Evolutionary conservation across 108 stramenopile genomes (phyloP).

Genomic region (Cyclotella cryptica): DNA sequence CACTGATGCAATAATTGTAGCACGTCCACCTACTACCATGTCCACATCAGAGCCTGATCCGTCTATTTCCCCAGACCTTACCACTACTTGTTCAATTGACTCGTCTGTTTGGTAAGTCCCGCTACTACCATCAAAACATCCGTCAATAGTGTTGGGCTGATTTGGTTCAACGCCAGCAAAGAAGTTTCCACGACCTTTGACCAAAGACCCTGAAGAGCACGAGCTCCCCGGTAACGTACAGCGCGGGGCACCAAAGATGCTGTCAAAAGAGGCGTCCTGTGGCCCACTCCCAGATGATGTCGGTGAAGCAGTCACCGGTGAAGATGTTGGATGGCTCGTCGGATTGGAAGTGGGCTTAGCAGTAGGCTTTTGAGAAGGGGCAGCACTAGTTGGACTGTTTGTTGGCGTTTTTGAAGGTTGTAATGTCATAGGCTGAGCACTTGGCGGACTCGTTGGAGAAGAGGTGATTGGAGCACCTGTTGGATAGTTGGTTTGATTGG

Average conservation of each 20-base stretch:
- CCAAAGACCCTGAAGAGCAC: constrained; percentile 15
- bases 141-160: constrained; percentile 31
- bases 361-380: not conserved
- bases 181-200: constrained; percentile 17
- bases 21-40: constrained; percentile 1
- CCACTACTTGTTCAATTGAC: constrained; percentile 31
- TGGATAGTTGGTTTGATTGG: too few species aligned
- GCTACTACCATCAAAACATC: constrained; percentile 24
- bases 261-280: constrained; percentile 15
- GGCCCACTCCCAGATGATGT: not conserved
- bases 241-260: constrained; percentile 5
- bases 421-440: not conserved
- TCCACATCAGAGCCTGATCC: not conserved
- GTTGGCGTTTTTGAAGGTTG: not conserved
- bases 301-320: not conserved
- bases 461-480: too few species aligned
- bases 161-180: constrained; percentile 12
- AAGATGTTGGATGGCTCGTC: not conserved
- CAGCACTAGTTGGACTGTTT: not conserved
- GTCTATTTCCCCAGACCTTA: constrained; percentile 16
- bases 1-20: constrained; percentile 13
- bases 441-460: not conserved
- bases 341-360: not conserved
- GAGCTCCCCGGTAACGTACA: not conserved
- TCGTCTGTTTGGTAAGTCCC: constrained; percentile 28